Conservation (phyloP, 31 red algal genomes). For the Odonthalia washingtoniensis region DNA sequence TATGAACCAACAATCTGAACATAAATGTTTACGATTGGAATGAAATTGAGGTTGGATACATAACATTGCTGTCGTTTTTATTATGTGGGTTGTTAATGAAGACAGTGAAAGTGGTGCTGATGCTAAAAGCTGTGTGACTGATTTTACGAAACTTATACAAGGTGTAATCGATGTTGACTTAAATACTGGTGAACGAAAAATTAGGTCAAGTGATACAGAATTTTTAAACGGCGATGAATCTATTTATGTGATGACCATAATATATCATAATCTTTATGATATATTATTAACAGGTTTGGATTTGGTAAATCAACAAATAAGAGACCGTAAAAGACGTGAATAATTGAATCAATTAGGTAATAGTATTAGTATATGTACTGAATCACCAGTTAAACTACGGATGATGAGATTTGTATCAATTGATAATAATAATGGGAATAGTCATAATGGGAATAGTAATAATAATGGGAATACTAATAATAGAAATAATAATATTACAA, state of each 20-base stretch:
- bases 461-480: too few species aligned
- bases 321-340: slow-evolving; percentile 47
- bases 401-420: background rate
- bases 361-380: background rate
- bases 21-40: slow-evolving; percentile 16
- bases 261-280: slow-evolving; percentile 85
- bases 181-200: background rate
- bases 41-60: slow-evolving; percentile 46
- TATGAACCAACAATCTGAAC: slow-evolving; percentile 6
- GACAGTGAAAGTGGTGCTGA: slow-evolving; percentile 29
- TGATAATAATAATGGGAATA: too few species aligned
- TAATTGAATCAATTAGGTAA: slow-evolving; percentile 4
- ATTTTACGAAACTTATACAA: slow-evolving; percentile 33
- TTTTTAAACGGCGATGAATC: slow-evolving; percentile 89
- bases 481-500: too few species aligned
- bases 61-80: slow-evolving; percentile 49
- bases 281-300: slow-evolving; percentile 64
- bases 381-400: background rate
- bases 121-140: slow-evolving; percentile 22
- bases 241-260: slow-evolving; percentile 82
- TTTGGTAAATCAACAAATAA: slow-evolving; percentile 62
- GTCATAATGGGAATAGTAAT: too few species aligned
- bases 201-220: background rate
- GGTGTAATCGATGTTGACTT: slow-evolving; percentile 64
- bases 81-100: slow-evolving; percentile 29